Evolutionary conservation across 164 flowering plant genomes (phyloP), one percentile per base, ranked within the genome.

Genomic region (Tinospora cordifolia): DNA sequence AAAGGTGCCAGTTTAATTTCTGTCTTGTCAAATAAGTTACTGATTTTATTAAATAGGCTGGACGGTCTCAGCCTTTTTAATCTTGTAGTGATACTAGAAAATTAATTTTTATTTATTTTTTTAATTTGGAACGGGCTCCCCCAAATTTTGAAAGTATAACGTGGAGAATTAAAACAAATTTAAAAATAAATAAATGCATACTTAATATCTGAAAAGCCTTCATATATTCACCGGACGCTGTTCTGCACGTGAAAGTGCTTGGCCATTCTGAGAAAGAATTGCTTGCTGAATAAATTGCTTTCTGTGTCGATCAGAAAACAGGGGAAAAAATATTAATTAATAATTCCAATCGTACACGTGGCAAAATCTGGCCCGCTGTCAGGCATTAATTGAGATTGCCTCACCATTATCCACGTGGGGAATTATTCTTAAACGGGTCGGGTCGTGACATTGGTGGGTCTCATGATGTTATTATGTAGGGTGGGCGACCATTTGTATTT

Each of bases 381-480:
- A 4, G 11, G 24, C 4, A 54, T 54, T 54, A 17, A 21, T 59
- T 10, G 3, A 13, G 24, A 22, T 22, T 9, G 17, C 8, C 63
- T 24, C 30, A 13, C 3, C 63, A 26, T 26, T 26, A 25, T 60
- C 14, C 25, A 60, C 30, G 46, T 10, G 24, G 2, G 13, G 17
- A 65, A 65, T 65, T 39, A 41, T 65, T 63, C 51, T 46, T 26
- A 25, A 15, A 30, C 26, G 67, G 47, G 19, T 65, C 26, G 22
- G 25, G 21, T 38, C 30, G 8, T 15, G 67, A 9, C 8, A 22
- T 25, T 46, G 59, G 59, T 46, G 69, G 59, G 30, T 44, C 69
- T 44, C 58, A 66, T 25, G n/a, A 57, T 34, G 69, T 44, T 24
- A 49, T 44, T 24, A 49, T n/a, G 46, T 24, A 41, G 12, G 12